A percentile compares a stretch with the other conserved stretches of the same genome.
Conservation (phyloP, 768 basidiomycete species). For the Infundibulicybe gibba region DNA sequence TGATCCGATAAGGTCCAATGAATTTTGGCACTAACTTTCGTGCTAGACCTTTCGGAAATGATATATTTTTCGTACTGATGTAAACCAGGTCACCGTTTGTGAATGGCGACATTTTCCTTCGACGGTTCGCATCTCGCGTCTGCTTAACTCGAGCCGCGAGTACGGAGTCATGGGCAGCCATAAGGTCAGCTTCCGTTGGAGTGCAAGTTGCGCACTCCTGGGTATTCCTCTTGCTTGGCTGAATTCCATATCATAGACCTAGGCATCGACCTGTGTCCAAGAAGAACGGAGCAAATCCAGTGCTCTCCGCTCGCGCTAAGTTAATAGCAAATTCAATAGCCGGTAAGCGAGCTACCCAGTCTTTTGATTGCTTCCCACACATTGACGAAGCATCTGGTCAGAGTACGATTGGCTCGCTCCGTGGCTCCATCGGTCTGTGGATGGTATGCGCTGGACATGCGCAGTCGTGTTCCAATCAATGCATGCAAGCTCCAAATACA, state of each 20-base stretch:
- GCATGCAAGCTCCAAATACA: constrained; percentile 9
- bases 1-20: constrained; percentile 14
- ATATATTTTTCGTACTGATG: constrained; percentile 21
- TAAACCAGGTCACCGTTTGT: constrained; percentile 17
- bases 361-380: constrained; percentile 15
- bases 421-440: constrained; percentile 19
- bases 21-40: constrained; percentile 27
- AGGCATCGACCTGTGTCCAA: constrained; percentile 15
- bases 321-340: constrained; percentile 36
- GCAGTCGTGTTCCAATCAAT: constrained; percentile 11
- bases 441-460: constrained; percentile 25
- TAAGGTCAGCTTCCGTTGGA: constrained; percentile 14
- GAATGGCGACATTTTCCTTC: background rate
- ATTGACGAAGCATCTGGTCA: constrained; percentile 24
- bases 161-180: constrained; percentile 25
- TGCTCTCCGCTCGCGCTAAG: constrained; percentile 23
- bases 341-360: constrained; percentile 23
- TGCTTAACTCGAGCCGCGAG: constrained; percentile 15
- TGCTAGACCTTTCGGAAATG: constrained; percentile 14
- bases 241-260: constrained; percentile 13
- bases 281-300: constrained; percentile 31
- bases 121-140: constrained; percentile 16
- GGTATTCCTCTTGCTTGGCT: constrained; percentile 6
- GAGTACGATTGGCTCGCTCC: constrained; percentile 26
- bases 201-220: constrained; percentile 18